phyloP scores from a whole-genome alignment of 306 rosid genomes.

The Trifolium dubium region DNA sequence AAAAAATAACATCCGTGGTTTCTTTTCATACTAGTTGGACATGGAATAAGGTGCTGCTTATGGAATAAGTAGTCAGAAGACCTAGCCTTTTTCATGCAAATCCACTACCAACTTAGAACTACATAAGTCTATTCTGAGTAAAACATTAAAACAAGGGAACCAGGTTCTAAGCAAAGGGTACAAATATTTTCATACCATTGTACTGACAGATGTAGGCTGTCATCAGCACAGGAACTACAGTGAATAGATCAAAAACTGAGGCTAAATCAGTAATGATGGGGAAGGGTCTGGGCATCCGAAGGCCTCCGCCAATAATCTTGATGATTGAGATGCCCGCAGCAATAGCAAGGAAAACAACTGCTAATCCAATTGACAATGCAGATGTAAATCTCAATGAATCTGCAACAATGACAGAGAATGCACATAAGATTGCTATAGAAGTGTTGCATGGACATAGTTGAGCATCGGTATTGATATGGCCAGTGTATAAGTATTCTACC shows the following conservation, averaged over 20 bases:
- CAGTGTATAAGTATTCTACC: background rate
- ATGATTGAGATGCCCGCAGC: slow-evolving; percentile 79
- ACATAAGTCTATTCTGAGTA: slow-evolving; percentile 1
- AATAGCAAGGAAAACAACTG: slow-evolving; percentile 78
- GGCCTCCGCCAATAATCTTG: slow-evolving; percentile 70
- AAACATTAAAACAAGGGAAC: slow-evolving; percentile 30
- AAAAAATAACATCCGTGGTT: background rate
- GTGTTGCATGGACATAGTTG: background rate
- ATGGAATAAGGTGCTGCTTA: background rate
- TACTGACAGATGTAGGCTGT: slow-evolving; percentile 85
- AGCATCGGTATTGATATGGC: background rate
- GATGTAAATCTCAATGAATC: slow-evolving; percentile 92
- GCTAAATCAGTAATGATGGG: slow-evolving; percentile 62
- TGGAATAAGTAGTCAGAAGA: background rate
- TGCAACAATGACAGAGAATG: slow-evolving; percentile 57
- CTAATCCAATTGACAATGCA: slow-evolving; percentile 81
- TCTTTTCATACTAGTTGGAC: background rate
- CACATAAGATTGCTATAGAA: background rate
- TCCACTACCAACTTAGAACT: slow-evolving; percentile 3
- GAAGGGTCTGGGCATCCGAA: slow-evolving; percentile 76
- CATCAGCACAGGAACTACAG: slow-evolving; percentile 81
- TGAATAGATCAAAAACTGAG: slow-evolving; percentile 67
- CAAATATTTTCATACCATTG: slow-evolving; percentile 63
- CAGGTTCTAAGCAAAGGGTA: background rate
- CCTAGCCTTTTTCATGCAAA: slow-evolving; percentile 1